Percentiles rank a stretch among this genome's conserved stretches.
These are phyloP conservation scores for Aspergillus sp. DNA, from an alignment of 2,329 filamentous ascomycete genomes.

Conservation along the genomic window DNA sequence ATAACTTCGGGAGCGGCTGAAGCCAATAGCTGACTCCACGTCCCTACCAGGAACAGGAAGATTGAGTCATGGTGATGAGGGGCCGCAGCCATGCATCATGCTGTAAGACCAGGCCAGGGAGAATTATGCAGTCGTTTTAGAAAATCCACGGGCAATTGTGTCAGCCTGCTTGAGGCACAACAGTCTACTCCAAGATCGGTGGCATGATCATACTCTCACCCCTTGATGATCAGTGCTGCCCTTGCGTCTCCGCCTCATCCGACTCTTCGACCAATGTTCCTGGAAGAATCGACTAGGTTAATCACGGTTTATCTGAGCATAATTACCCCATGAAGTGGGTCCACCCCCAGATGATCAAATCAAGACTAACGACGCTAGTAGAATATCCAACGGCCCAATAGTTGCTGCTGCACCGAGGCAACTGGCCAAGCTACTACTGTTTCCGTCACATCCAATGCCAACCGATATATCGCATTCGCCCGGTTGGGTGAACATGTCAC, in stretches of 20 bases:
- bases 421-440: neutral
- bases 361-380: neutral
- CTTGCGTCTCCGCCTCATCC: neutral
- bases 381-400: neutral
- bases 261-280: neutral
- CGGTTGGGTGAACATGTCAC: neutral
- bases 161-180: neutral
- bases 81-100: neutral
- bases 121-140: neutral
- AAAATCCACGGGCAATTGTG: neutral
- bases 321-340: neutral
- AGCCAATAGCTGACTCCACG: neutral
- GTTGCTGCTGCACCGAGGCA: neutral
- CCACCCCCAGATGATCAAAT: neutral
- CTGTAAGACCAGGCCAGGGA: neutral
- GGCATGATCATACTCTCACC: neutral
- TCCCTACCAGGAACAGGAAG: neutral
- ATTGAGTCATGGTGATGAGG: neutral
- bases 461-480: neutral
- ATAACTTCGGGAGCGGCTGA: neutral
- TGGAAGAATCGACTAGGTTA: neutral
- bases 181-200: neutral
- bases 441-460: neutral
- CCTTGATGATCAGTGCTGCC: constrained; percentile 2
- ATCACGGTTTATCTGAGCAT: neutral